phyloP scores from a whole-genome alignment of 2,329 filamentous ascomycete genomes.

The Harringtonia lauricola region DNA sequence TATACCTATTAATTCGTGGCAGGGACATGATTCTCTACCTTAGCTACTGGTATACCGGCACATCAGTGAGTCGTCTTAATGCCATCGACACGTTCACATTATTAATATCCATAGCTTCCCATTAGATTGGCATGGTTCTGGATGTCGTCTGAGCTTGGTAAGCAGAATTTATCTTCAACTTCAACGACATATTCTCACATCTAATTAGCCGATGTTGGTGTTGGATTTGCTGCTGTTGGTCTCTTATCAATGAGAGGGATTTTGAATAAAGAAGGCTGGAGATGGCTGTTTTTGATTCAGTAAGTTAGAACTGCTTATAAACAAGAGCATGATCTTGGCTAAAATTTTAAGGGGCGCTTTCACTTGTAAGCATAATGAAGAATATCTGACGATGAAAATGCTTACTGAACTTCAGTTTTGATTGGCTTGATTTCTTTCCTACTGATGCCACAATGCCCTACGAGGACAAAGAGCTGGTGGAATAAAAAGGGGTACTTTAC shows the following conservation, averaged over 20 bases:
- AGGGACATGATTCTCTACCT: constrained; percentile 44
- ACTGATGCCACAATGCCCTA: constrained; percentile 49
- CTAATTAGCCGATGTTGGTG: constrained; percentile 29
- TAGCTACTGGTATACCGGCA: constrained; percentile 60
- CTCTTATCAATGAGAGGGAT: constrained; percentile 43
- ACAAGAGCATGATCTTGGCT: constrained; percentile 8
- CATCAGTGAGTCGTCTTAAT: constrained; percentile 12
- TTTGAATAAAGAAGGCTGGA: constrained; percentile 42
- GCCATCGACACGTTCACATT: background rate
- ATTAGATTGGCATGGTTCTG: constrained; percentile 57
- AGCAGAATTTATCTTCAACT: background rate
- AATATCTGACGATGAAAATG: background rate
- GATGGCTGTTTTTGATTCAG: constrained; percentile 39
- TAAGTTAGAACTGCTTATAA: constrained; percentile 10
- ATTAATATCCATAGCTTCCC: constrained; percentile 29
- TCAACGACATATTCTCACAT: constrained; percentile 10
- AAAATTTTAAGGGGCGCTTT: constrained; percentile 15
- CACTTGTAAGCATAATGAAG: constrained; percentile 16
- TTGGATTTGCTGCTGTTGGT: constrained; percentile 44
- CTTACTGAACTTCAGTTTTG: background rate
- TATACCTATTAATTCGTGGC: constrained; percentile 1
- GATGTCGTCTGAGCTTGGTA: constrained; percentile 24
- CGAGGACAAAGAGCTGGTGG: constrained; percentile 48
- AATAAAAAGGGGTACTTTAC: constrained; percentile 49
- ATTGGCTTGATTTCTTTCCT: constrained; percentile 42